Conservation (phyloP, 805 yeast genomes). For the Starmerella ratchasimensis region DNA sequence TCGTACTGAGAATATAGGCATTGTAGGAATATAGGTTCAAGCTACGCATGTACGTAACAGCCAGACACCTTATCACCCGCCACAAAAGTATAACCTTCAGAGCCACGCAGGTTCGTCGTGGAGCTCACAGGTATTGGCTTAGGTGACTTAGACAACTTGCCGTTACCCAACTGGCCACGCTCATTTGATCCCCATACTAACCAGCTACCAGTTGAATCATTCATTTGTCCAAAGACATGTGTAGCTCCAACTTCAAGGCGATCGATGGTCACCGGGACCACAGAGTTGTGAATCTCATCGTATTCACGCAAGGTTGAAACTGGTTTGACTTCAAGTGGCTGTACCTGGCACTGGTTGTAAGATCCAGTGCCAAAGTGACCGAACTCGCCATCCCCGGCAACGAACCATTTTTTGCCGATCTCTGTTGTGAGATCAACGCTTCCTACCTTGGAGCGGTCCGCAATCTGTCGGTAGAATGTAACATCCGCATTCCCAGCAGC, state of each 20-base stretch:
- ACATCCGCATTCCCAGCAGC: constrained; percentile 48
- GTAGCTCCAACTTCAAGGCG: constrained; percentile 49
- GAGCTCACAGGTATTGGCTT: constrained; percentile 15
- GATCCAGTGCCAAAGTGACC: constrained; percentile 80
- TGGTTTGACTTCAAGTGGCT: constrained; percentile 46
- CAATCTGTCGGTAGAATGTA: not conserved
- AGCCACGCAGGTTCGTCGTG: not conserved
- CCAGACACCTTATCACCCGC: constrained; percentile 20
- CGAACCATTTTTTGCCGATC: constrained; percentile 24
- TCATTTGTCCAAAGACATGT: constrained; percentile 48
- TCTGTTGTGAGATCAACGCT: constrained; percentile 32
- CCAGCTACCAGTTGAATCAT: constrained; percentile 34
- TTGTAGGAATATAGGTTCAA: too few relatives aligned
- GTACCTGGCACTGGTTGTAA: constrained; percentile 56
- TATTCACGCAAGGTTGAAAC: constrained; percentile 39
- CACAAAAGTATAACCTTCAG: constrained; percentile 14
- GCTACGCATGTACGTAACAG: constrained; percentile 7
- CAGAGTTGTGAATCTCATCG: constrained; percentile 33
- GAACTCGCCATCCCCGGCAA: constrained; percentile 72
- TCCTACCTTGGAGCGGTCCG: not conserved
- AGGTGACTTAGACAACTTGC: constrained; percentile 45
- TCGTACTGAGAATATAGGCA: too few relatives aligned
- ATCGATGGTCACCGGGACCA: constrained; percentile 36
- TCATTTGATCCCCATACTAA: constrained; percentile 76
- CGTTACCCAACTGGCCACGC: constrained; percentile 72